phyloP scores from a whole-genome alignment of 2,329 filamentous ascomycete species.

The Monosporascus sp. region DNA sequence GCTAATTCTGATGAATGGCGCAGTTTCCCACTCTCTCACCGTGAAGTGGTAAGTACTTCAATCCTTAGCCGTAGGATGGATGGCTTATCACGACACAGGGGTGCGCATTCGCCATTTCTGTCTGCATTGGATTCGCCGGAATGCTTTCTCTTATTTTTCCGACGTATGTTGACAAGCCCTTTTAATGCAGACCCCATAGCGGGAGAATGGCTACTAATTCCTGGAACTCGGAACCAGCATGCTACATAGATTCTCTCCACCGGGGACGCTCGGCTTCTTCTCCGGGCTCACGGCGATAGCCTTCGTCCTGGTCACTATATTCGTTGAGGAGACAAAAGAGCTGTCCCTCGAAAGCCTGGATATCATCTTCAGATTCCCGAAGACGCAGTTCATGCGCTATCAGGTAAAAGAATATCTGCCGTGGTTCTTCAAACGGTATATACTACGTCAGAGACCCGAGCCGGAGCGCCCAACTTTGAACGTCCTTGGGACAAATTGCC shows the following conservation, averaged over 20 bases:
- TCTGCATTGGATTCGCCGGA: neutral
- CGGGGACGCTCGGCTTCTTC: neutral
- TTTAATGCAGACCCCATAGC: neutral
- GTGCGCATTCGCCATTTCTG: neutral
- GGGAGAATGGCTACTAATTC: neutral
- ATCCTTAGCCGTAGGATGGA: neutral
- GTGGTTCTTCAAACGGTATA: neutral
- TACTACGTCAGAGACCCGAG: neutral
- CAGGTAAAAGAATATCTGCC: neutral
- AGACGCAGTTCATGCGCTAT: neutral
- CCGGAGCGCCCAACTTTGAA: neutral
- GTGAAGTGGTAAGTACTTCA: neutral
- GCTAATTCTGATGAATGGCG: neutral
- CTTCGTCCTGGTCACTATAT: neutral
- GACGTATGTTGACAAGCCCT: neutral
- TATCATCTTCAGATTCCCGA: neutral
- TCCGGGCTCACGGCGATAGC: neutral
- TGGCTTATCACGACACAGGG: neutral
- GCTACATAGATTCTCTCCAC: neutral
- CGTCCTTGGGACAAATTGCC: neutral
- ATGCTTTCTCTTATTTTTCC: neutral
- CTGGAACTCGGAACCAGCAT: neutral
- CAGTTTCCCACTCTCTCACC: neutral
- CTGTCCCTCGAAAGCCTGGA: neutral
- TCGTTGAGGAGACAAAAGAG: neutral